Evolutionary conservation across 2,329 filamentous ascomycete genomes (phyloP).

Genomic region (Botrytis byssoidea): DNA sequence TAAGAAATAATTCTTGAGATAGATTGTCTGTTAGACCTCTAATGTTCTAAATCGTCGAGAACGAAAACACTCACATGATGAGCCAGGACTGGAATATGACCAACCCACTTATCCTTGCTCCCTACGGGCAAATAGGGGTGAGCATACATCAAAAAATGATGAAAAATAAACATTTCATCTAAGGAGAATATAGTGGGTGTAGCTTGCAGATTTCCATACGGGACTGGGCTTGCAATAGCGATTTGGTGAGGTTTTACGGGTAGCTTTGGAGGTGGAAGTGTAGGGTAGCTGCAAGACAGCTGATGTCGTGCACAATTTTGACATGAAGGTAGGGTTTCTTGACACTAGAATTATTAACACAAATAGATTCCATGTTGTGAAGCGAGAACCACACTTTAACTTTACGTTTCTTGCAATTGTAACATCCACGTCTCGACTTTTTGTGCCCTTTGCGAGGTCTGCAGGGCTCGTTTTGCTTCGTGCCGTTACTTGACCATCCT

Average conservation of each 20-base stretch:
- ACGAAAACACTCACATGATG: neutral
- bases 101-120: neutral
- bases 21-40: neutral
- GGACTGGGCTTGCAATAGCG: neutral
- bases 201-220: neutral
- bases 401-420: constrained; percentile 11
- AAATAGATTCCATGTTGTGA: neutral
- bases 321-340: constrained; percentile 10
- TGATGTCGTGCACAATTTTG: neutral
- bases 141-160: constrained; percentile 8
- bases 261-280: no score
- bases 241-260: neutral
- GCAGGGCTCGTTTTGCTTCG: neutral
- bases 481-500: neutral
- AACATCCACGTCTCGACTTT: constrained; percentile 12
- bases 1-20: neutral
- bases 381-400: neutral
- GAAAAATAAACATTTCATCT: constrained; percentile 9
- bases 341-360: neutral
- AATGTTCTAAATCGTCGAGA: neutral
- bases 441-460: neutral
- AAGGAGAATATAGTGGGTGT: neutral
- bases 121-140: constrained; percentile 2
- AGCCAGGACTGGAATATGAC: neutral
- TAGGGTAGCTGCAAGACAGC: constrained; percentile 2